A percentile compares a stretch with the other conserved stretches of the same genome.
These are phyloP conservation scores for Prunella vulgaris DNA, from an alignment of 257 asterid genomes.

Conservation along the genomic window DNA sequence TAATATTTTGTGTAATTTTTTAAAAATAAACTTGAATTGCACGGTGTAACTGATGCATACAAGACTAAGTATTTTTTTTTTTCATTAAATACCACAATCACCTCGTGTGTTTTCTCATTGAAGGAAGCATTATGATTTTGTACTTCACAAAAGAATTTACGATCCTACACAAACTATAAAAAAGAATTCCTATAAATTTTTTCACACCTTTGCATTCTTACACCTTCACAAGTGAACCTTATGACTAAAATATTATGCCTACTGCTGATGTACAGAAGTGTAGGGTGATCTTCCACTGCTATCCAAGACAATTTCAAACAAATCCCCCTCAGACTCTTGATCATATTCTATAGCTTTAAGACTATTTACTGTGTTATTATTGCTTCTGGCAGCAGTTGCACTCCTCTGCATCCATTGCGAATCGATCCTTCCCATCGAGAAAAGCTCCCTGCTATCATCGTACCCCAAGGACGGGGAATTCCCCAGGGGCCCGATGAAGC, in stretches of 20 bases:
- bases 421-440: constrained; percentile 94
- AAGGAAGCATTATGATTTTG: background rate
- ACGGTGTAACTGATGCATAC: too few species aligned
- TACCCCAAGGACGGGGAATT: constrained; percentile 53
- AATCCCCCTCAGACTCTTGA: constrained; percentile 81
- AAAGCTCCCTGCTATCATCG: constrained; percentile 88
- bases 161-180: background rate
- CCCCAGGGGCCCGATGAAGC: constrained; percentile 55
- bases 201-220: background rate
- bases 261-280: constrained; percentile 22
- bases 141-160: constrained; percentile 7
- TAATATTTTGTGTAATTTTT: too few species aligned
- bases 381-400: constrained; percentile 52
- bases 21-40: too few species aligned
- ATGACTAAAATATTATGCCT: background rate
- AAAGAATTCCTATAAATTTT: background rate
- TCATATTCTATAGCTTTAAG: constrained; percentile 39
- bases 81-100: too few species aligned
- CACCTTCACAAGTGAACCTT: background rate
- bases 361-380: constrained; percentile 43
- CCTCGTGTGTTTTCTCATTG: too few species aligned
- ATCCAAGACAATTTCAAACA: constrained; percentile 82
- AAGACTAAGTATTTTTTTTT: too few species aligned
- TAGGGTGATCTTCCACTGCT: constrained; percentile 58
- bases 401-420: constrained; percentile 59